These are phyloP conservation scores for Colletotrichum falcatum DNA, from an alignment of 2,329 filamentous ascomycete species.

Conservation along the genomic window DNA sequence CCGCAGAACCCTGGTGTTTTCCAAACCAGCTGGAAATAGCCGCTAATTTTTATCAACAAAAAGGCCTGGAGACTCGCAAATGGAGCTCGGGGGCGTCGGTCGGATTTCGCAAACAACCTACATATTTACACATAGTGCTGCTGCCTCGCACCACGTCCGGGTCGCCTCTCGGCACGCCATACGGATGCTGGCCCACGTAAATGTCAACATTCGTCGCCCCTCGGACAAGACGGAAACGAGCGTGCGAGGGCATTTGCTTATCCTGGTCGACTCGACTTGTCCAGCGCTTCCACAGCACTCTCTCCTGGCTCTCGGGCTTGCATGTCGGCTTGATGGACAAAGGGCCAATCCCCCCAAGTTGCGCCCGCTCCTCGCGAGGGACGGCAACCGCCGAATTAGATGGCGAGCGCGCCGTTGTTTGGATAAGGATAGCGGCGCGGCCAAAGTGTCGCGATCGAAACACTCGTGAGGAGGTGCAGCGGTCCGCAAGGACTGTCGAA, in stretches of 20 bases:
- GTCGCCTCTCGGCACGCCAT: not conserved
- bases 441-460: not conserved
- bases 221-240: not conserved
- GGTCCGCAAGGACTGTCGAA: not conserved
- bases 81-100: too few relatives aligned
- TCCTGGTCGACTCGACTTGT: not conserved
- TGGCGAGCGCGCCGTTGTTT: not conserved
- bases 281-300: not conserved
- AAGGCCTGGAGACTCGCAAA: not conserved
- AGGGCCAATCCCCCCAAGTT: not conserved
- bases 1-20: not conserved
- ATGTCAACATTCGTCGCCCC: not conserved
- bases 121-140: not conserved
- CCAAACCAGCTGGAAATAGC: not conserved
- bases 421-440: not conserved
- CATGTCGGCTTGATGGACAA: not conserved
- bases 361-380: not conserved
- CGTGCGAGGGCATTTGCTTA: not conserved
- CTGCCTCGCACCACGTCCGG: not conserved
- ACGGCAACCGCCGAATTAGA: not conserved
- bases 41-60: not conserved
- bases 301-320: not conserved
- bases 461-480: too few relatives aligned
- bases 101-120: too few relatives aligned
- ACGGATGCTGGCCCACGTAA: not conserved